Evolutionary conservation across 148 eudicot species (phyloP), one percentile per base, ranked within the genome.

Genomic region (Amaranthus hypochondriacus): DNA sequence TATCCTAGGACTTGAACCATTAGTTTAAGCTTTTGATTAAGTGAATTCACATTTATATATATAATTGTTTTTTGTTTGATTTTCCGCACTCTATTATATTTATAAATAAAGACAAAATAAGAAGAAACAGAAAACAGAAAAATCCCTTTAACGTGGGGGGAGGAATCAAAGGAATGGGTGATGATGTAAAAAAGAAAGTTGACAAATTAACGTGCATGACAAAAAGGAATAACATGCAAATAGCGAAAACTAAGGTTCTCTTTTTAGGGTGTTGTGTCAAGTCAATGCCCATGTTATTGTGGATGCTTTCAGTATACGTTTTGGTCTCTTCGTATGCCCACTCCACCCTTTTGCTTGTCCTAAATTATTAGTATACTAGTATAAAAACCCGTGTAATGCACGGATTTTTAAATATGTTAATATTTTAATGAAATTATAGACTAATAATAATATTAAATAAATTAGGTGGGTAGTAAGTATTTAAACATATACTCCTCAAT

Each of bases 151-250:
- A 28, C 39, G 39, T 28, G 39, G 39, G 39, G 39, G 39, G 39
- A 56, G 14, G 15, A 3, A 56, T 13, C 59, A 62, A 39, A 6
- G 43, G 13, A 39, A 0, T 39, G 10, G 4, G 13, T 28, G 47
- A 63, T 63, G 50, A 6, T 28, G 39, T 28, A 28, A 28, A 28
- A 63, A 43, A 48, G 49, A 44, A 44, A 63, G 67, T 63, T 63
- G 67, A 63, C 49, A 9, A 28, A 10, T 4, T 5, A 44, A 63
- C 49, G 67, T 43, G 3, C 15, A 52, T 15, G 57, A 68, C 46
- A 51, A 68, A 52, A 52, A 68, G 57, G 39, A 28, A 28, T 28
- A 68, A 21, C 54, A 66, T 66, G 71, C 56, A 67, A 15, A 51
- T 9, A 8, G 56, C 56, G 46, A 68, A 21, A 66, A 68, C 43